Conservation (phyloP, 2,329 filamentous ascomycete genomes). For the Aspergillus uvarum region DNA sequence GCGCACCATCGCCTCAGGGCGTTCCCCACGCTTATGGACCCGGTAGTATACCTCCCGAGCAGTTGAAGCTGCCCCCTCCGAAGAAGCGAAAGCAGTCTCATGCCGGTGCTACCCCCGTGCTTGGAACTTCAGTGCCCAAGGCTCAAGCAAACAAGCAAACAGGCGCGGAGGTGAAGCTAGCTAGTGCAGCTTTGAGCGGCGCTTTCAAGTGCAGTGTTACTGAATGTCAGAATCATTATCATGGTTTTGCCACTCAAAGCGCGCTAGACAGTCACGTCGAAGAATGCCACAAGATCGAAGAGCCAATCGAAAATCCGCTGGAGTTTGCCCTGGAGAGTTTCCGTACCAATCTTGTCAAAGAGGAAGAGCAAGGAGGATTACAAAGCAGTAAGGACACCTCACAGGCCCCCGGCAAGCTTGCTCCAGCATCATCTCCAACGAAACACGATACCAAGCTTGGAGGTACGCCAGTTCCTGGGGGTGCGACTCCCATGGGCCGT, state of each 20-base stretch:
- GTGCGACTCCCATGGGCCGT: conserved; percentile 35
- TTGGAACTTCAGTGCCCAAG: conserved; percentile 29
- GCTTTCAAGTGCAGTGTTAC: conserved; percentile 55
- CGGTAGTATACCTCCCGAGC: conserved; percentile 54
- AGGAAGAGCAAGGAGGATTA: conserved; percentile 37
- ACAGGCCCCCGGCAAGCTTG: conserved; percentile 19
- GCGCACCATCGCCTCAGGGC: conserved; percentile 55
- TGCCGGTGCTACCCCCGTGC: conserved; percentile 31
- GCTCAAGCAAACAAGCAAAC: conserved; percentile 33
- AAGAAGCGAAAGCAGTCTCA: conserved; percentile 59
- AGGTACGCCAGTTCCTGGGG: conserved; percentile 31
- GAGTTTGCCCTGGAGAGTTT: conserved; percentile 57
- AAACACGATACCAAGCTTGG: conserved; percentile 31
- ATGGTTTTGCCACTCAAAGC: conserved; percentile 55
- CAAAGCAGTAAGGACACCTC: conserved; percentile 22
- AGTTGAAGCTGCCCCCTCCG: conserved; percentile 57
- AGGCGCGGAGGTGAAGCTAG: conserved; percentile 35
- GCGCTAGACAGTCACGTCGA: conserved; percentile 57
- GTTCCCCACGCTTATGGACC: conserved; percentile 57
- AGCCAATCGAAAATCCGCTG: conserved; percentile 54
- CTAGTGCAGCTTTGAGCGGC: conserved; percentile 41
- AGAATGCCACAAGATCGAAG: conserved; percentile 52
- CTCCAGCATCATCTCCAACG: conserved; percentile 20
- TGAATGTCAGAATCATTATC: conserved; percentile 54
- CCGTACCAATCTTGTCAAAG: conserved; percentile 51